phyloP scores from a whole-genome alignment of 768 basidiomycete species.

The Sporobolomyces roseus region DNA sequence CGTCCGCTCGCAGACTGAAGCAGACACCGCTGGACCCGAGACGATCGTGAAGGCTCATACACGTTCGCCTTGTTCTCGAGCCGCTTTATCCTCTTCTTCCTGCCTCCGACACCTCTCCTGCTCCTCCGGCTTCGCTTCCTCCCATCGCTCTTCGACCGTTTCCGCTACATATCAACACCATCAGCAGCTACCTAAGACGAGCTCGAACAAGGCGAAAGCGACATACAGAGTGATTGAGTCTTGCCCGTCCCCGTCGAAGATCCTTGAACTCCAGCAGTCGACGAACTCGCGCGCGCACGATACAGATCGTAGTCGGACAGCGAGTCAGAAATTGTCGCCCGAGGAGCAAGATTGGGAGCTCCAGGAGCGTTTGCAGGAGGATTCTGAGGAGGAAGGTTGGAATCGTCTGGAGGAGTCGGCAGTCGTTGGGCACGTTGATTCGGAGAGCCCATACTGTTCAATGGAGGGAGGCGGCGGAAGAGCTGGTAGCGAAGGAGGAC shows the following conservation, averaged over 20 bases:
- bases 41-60: background rate
- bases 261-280: too few relatives aligned
- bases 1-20: too few relatives aligned
- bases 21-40: background rate
- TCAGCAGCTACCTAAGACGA: background rate
- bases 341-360: background rate
- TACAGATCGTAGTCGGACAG: background rate
- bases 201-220: background rate
- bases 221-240: too few relatives aligned
- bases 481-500: background rate
- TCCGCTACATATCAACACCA: background rate
- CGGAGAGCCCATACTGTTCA: background rate
- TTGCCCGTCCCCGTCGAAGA: too few relatives aligned
- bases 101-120: background rate
- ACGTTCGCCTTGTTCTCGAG: background rate
- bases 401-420: background rate
- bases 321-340: background rate
- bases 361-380: background rate
- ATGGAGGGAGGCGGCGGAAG: background rate
- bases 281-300: too few relatives aligned
- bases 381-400: background rate
- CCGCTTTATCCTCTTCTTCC: background rate
- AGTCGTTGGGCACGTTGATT: background rate
- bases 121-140: background rate
- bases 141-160: background rate